Evolutionary conservation across 176 grass and related monocot species (phyloP), one percentile per base, ranked within the genome.

Genomic region (Pontederia paniculata): DNA sequence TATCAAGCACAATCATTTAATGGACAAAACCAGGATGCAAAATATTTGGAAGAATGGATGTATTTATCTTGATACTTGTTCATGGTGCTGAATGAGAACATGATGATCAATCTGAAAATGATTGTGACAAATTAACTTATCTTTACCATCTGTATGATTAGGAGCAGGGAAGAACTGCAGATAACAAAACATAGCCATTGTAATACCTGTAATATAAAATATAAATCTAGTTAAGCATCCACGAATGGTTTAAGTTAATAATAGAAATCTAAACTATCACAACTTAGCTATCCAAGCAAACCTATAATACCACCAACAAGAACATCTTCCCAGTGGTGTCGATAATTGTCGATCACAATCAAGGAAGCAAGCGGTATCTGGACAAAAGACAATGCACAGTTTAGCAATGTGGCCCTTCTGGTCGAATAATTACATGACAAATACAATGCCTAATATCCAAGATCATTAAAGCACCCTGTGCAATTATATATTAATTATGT

Each of bases 291-390:
- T 17, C 37, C 12, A 22, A 45, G 83, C 76, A 37, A 10, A 97
- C 91, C 93, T 46, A 91, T 52, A 25, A 91, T 49, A 50, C 83
- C 66, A 0, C 93, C 80, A 46, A 70, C 75, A 71, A 88, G 79
- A 15, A 91, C 86, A 57, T 91, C 93, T 46, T 88, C 72, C 86
- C 93, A 91, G 31, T 98, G 86, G 68, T 98, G 83, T 9, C 83
- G 71, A 64, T 91, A 98, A 68, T 91, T 63, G 72, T 83, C 77
- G 67, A 91, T 72, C 31, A 69, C 93, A 68, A 88, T 75, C 46
- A 98, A 66, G 16, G 69, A 82, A 23, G 93, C 83, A 7, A 84
- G 20, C 63, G 88, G 80, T 48, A 88, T 68, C n/a, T 15, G 86
- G 93, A 77, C 90, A 65, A 70, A 91, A 77, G 44, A 84, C 69